Evolutionary conservation across 768 basidiomycete genomes (phyloP).

Genomic region (Mycena alexandri): DNA sequence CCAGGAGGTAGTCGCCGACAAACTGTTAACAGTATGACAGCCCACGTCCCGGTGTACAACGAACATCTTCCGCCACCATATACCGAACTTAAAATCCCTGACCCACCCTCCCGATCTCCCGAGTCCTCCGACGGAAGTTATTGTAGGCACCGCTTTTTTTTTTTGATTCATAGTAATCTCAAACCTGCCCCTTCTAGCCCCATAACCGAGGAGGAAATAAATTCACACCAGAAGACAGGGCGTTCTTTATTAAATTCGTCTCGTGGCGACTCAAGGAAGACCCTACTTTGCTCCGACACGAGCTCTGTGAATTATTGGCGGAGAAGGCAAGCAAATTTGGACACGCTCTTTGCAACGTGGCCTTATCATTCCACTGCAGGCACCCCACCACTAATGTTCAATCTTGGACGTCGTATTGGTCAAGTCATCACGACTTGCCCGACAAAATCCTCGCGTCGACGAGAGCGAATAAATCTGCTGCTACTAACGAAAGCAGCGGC

Average conservation of each 20-base stretch:
- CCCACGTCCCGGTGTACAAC: conserved; percentile 61
- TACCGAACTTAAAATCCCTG: conserved; percentile 68
- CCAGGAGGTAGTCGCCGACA: conserved; percentile 52
- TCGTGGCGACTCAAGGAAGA: conserved; percentile 71
- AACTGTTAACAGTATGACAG: conserved; percentile 74
- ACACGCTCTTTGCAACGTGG: background rate
- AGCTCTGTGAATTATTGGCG: conserved; percentile 67
- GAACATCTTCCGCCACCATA: conserved; percentile 70
- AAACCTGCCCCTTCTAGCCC: conserved; percentile 36
- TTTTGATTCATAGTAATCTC: background rate
- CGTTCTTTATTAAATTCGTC: conserved; percentile 76
- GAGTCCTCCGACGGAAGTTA: conserved; percentile 69
- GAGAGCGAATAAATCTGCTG: conserved; percentile 40
- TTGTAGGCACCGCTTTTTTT: conserved; percentile 39
- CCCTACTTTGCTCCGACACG: conserved; percentile 63
- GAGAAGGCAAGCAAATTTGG: conserved; percentile 60
- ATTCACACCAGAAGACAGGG: conserved; percentile 76
- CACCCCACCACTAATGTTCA: conserved; percentile 72
- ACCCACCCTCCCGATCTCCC: conserved; percentile 77
- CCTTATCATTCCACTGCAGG: conserved; percentile 52
- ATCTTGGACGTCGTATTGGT: conserved; percentile 81
- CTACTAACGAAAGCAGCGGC: conserved; percentile 40
- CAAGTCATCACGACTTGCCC: conserved; percentile 71
- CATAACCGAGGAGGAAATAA: conserved; percentile 64
- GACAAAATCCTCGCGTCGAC: conserved; percentile 71